Evolutionary conservation across 2,329 filamentous ascomycete species (phyloP), one percentile per base, ranked within the genome.

Genomic region (Diaporthe amygdali): DNA sequence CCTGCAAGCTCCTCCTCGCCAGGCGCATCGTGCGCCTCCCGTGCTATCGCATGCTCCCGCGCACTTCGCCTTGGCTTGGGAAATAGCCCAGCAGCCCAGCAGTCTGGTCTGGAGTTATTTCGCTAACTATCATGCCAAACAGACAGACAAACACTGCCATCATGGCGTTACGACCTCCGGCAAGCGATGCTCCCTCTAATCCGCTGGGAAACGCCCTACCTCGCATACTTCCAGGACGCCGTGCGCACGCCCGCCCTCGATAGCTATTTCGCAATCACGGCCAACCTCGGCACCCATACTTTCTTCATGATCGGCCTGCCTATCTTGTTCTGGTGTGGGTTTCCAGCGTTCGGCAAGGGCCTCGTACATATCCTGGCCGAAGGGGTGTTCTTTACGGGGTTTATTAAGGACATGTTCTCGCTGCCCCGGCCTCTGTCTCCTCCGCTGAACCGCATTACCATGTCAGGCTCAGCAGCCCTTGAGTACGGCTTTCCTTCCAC

Each of bases 401-500:
- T 97, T 81, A 83, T 98, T 77, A 99, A 99, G 80, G 96, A 99
- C 81, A 88, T 98, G 82, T 90, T 96, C 77, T 98, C 96, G 78
- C 89, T 99, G 22, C 96, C 96, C 17, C 91, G 96, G 34, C 96
- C 96, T 1, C 85, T 98, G 27, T 98, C 95, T 5, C 96, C 96
- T 25, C 96, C 96, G 1, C 87, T 99, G 20, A 92, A 97, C 72
- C 91, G 96, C 67, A 98, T 99, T 80, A 98, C 95, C 75, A 98
- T 98, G 95, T 98, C 96, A 64, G 95, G 95, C 4, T 97, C 94
- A 6, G 95, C 94, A 4, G 95, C 96, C 12, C 88, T 99, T 68
- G 96, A 99, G 79, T 99, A 99, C 79, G 96, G 96, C 25, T 98
- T 98, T 76, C 96, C 96, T 0, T 98, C 95, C 10, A 98, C 96